phyloP scores from a whole-genome alignment of 78 protist genomes.

The slime mould (Dictyostelium discoideum) region dicty_2.7 NC_007089.4:2373001-2373500 shows the following conservation, averaged over 20 bases:
- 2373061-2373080: neutral
- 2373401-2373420: neutral
- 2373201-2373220: neutral
- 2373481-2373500: neutral
- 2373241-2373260: neutral
- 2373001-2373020: neutral
- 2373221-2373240: neutral
- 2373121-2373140: neutral
- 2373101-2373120: neutral
- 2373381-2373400: neutral
- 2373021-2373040: neutral
- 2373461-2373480: neutral
- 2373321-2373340: neutral
- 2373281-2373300: slow-evolving; percentile 22
- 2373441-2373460: neutral
- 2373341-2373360: neutral
- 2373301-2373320: neutral
- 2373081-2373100: neutral
- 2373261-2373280: slow-evolving; percentile 34
- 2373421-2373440: neutral
- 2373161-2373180: slow-evolving; percentile 43
- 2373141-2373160: neutral
- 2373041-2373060: neutral
- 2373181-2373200: slow-evolving; percentile 46
- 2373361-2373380: slow-evolving; percentile 37